These are phyloP conservation scores for Oryza coarctata DNA, from an alignment of 176 grass and related monocot species.

Conservation along the genomic window DNA sequence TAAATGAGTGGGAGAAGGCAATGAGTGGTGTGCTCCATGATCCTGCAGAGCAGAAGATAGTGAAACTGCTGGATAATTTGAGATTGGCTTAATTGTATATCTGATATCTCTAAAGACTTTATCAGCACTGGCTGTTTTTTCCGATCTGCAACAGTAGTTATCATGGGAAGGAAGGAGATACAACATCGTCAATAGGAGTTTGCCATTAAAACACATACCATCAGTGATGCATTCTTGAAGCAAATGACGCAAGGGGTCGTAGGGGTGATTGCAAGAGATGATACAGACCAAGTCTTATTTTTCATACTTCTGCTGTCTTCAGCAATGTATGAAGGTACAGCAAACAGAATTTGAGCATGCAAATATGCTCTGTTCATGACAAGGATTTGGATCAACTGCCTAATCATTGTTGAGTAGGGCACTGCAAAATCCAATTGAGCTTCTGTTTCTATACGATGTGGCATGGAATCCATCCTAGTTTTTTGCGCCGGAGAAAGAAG, in stretches of 20 bases:
- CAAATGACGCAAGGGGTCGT: not conserved
- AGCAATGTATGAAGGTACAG: not conserved
- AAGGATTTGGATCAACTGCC: not conserved
- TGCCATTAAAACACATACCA: not conserved
- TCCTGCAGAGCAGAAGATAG: not conserved
- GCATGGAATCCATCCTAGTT: not conserved
- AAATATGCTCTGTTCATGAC: not conserved
- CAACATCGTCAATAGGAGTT: not conserved
- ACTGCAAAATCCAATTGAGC: not conserved
- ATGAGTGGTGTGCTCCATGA: slow-evolving; percentile 14
- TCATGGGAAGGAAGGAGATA: not conserved
- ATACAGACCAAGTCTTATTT: not conserved
- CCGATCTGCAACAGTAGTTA: not conserved
- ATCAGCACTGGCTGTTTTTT: not conserved
- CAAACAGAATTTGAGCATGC: not conserved
- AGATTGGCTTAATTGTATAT: slow-evolving; percentile 10
- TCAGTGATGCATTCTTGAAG: not conserved
- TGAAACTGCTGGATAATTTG: slow-evolving; percentile 20
- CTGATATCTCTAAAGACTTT: not conserved
- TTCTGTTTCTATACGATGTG: not conserved
- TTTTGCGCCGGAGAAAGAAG: not conserved
- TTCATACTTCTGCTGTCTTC: not conserved
- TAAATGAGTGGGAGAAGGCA: slow-evolving; percentile 50
- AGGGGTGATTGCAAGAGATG: not conserved
- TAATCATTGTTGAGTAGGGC: not conserved